Evolutionary conservation across 2,329 filamentous ascomycete species (phyloP), one percentile per base, ranked within the genome.

Genomic region (Cercospora nicotianae): DNA sequence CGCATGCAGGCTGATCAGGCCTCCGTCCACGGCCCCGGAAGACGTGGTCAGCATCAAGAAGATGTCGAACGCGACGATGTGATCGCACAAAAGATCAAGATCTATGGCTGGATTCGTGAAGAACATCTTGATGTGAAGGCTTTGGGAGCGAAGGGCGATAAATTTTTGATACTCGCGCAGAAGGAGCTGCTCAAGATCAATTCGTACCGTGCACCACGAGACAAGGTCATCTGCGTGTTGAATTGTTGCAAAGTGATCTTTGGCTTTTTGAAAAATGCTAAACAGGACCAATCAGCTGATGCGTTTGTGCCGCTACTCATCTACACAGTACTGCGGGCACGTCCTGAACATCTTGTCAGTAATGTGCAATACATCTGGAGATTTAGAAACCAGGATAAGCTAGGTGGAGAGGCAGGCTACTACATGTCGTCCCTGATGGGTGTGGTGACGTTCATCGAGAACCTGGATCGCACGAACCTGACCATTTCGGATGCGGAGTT

Each of bases 231-330:
- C 60, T 99, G 95, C 79, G 93, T 98, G 57, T 83, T 99, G 65
- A 99, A 99, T 81, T 97, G 94, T 82, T 99, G 95, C 87, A 99
- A 99, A 81, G 96, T 99, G 70, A 98, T 99, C 71, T 98, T 99
- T 80, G 95, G 94, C 18, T 88, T 97, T 60, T 83, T 99, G 63
- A 94, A 94, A 72, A 96, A 97, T 77, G 89, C 92, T 63, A 96
- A 96, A 80, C 91, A 91, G 1, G 95, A 99, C 78, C 94, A 94
- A 23, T 98, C 94, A 1, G 95, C 95, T 12, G 95, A 99, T 81
- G 93, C 94, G 0, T 99, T 99, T 75, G 93, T 97, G 82, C 91
- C 95, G 4, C 85, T 98, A 30, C 85, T 99, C 65, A 99, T 99
- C 66, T 98, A 97, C 74, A 95, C 97, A 28, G 94, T 98, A 12